Conservation (phyloP, 1,284 basidiomycete species). For the Naganishia cerealis region DNA sequence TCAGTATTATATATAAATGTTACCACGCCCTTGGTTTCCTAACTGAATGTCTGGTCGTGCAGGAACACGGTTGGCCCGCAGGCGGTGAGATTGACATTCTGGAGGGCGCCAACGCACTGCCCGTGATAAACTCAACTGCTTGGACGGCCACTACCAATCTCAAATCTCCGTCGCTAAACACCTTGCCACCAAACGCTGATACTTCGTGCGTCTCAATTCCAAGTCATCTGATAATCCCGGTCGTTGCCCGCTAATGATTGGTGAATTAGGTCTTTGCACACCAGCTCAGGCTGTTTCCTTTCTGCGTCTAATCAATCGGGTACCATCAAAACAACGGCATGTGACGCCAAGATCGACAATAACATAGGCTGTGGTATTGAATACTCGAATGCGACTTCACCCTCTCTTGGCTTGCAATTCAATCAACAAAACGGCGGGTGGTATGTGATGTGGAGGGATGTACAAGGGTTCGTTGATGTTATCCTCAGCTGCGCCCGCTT, state of each 20-base stretch:
- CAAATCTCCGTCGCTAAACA: constrained; percentile 21
- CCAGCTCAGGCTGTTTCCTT: constrained; percentile 62
- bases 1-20: constrained; percentile 33
- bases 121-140: constrained; percentile 38
- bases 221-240: neutral
- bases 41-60: neutral
- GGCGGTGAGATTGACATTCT: constrained; percentile 82
- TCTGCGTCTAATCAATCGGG: constrained; percentile 44
- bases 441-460: constrained; percentile 62
- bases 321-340: constrained; percentile 39
- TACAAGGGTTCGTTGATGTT: constrained; percentile 40
- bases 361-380: constrained; percentile 70
- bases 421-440: constrained; percentile 69
- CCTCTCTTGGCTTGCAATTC: constrained; percentile 37
- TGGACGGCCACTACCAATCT: constrained; percentile 43
- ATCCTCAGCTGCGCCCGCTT: neutral
- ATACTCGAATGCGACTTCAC: constrained; percentile 46
- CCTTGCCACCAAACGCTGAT: constrained; percentile 18
- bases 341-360: constrained; percentile 50
- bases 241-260: neutral
- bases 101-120: constrained; percentile 67
- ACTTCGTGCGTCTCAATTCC: constrained; percentile 16
- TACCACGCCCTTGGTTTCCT: neutral
- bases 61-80: constrained; percentile 37
- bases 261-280: constrained; percentile 42